Base-by-base conservation (phyloP, 2,329 filamentous ascomycete genomes). In the Claviceps africana region DNA sequence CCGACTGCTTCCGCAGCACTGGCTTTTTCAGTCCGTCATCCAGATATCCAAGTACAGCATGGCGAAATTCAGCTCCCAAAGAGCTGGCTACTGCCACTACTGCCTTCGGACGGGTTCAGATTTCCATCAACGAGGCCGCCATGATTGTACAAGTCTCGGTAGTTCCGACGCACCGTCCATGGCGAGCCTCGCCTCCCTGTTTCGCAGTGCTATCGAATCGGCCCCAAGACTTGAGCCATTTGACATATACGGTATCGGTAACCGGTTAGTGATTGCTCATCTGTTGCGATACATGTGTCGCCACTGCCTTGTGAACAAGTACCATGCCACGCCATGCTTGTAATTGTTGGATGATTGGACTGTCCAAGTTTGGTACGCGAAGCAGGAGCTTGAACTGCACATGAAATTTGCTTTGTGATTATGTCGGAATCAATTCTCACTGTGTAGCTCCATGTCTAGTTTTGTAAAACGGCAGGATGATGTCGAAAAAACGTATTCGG, bases 321-420 rank as follows among this genome's bases (percentile, higher is more conserved):
- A 37, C 15, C 15, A 37, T 6, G 21, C 28, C 40, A 19, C 25
- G 31, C 22, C 42, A 11, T 46, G 28, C 40, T 21, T 17, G 42
- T 25, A 15, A 39, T 22, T n/a, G 13, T 28, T 42, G 6, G 15
- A 11, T 53, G 51, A 37, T 53, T 53, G 51, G 47, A 46, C 11
- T n/a, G 13, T 25, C 17, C 4, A 35, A n/a, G 39, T 11, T 17
- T 19, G 33, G 30, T 33, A 50, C 7, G 9, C 37, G 30, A 50
- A 47, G 25, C 11, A 44, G 44, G 43, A 48, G 22, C 11, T 31
- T 48, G 39, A 40, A 10, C 28, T 47, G 44, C 48, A 39, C 37
- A 22, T 22, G 21, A 51, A 44, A 25, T 51, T 50, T 35, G 48
- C 45, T 51, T 53, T 53, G 43, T 53, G 52, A 51, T 44, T 44